Percentiles rank a stretch among this genome's conserved stretches.
phyloP scores from a whole-genome alignment of 2,329 filamentous ascomycete species.

The Stagonosporopsis chrysanthemi region DNA sequence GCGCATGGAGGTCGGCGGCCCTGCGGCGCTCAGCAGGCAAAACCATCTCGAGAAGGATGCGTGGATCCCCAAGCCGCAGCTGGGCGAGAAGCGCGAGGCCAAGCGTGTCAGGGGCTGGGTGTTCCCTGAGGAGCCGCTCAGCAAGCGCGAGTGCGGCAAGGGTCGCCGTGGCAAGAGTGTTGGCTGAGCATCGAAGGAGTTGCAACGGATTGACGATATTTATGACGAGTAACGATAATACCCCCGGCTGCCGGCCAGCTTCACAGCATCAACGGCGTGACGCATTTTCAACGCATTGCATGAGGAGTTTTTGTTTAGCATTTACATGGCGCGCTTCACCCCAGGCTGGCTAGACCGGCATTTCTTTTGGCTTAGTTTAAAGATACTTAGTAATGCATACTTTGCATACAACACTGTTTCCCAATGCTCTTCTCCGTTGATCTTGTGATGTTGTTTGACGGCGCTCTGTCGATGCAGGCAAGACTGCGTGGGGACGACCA shows the following conservation, averaged over 20 bases:
- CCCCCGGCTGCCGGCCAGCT: slow-evolving; percentile 22
- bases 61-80: slow-evolving; percentile 78
- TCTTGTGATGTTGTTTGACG: too few relatives aligned
- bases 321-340: slow-evolving; percentile 10
- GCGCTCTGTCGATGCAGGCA: too few relatives aligned
- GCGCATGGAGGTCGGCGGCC: slow-evolving; percentile 76
- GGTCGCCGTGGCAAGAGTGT: slow-evolving; percentile 42
- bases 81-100: slow-evolving; percentile 77
- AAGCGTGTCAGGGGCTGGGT: slow-evolving; percentile 79
- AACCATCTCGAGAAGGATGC: slow-evolving; percentile 73
- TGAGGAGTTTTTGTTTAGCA: slow-evolving; percentile 8
- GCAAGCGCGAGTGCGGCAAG: slow-evolving; percentile 67
- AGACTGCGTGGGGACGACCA: too few relatives aligned
- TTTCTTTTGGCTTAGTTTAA: too few relatives aligned
- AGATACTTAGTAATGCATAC: too few relatives aligned
- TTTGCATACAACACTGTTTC: too few relatives aligned
- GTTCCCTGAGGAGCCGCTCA: slow-evolving; percentile 75
- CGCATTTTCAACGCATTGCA: slow-evolving; percentile 19
- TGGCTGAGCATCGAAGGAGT: slow-evolving; percentile 8
- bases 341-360: too few relatives aligned
- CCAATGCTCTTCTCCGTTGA: too few relatives aligned
- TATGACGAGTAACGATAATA: slow-evolving; percentile 13
- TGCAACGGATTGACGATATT: neutral
- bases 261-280: slow-evolving; percentile 17
- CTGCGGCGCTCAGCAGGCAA: slow-evolving; percentile 73